Conservation (phyloP, 2,329 filamentous ascomycete genomes). For the Chaetomium olivaceum region DNA sequence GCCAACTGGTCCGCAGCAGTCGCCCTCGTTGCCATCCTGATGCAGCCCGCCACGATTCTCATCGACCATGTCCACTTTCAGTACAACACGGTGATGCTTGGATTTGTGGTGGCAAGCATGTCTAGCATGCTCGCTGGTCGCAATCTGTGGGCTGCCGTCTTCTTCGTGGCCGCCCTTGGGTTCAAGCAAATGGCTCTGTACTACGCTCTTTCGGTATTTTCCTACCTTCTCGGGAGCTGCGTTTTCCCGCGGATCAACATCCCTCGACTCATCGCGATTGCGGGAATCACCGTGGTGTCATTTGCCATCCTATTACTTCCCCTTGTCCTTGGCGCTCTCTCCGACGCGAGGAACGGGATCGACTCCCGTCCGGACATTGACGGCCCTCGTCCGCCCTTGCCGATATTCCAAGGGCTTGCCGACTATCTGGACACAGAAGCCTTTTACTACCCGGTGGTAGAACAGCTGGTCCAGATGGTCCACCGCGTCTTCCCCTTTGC, state of each 20-base stretch:
- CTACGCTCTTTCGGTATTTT: conserved; percentile 90
- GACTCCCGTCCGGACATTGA: conserved; percentile 57
- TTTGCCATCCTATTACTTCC: conserved; percentile 78
- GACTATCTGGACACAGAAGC: conserved; percentile 63
- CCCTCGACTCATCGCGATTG: conserved; percentile 71
- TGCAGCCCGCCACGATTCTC: conserved; percentile 88
- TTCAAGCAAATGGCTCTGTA: conserved; percentile 99
- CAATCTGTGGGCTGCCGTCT: conserved; percentile 84
- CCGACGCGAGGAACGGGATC: conserved; percentile 66
- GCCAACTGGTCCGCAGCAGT: conserved; percentile 81
- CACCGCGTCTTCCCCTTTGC: conserved; percentile 96
- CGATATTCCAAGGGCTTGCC: conserved; percentile 60
- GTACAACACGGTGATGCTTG: conserved; percentile 98
- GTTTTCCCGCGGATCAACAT: conserved; percentile 71
- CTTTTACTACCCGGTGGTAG: conserved; percentile 70
- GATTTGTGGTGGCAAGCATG: conserved; percentile 81
- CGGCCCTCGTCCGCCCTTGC: conserved; percentile 61
- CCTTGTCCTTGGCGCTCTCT: conserved; percentile 69
- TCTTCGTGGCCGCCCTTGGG: conserved; percentile 89
- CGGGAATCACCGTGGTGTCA: conserved; percentile 67
- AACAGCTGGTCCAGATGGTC: conserved; percentile 79
- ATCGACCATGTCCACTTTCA: conserved; percentile 97
- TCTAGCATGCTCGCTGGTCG: conserved; percentile 85
- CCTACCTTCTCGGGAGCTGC: conserved; percentile 85
- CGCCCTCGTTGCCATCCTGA: conserved; percentile 82